phyloP scores from a whole-genome alignment of 2,329 filamentous ascomycete species.

The Hypoxylon sp. region DNA sequence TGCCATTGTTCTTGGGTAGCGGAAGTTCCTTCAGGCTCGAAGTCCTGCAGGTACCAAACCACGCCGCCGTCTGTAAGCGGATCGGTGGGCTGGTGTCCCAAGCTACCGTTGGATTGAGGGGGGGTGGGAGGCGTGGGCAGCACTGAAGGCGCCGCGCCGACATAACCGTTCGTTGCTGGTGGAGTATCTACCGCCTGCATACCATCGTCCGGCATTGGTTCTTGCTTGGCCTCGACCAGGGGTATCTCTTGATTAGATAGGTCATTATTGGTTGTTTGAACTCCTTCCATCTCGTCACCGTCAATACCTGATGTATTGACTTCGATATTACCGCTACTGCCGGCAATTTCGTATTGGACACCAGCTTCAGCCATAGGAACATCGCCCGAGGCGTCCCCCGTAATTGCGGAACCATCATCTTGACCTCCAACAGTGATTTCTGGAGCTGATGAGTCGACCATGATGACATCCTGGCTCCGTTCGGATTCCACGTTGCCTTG shows the following conservation, averaged over 20 bases:
- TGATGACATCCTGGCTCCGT: conserved; percentile 64
- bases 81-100: conserved; percentile 64
- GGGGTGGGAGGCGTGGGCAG: conserved; percentile 73
- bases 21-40: conserved; percentile 84
- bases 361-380: conserved; percentile 58
- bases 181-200: conserved; percentile 60
- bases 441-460: conserved; percentile 65
- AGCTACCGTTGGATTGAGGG: conserved; percentile 74
- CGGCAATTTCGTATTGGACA: conserved; percentile 56
- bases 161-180: conserved; percentile 65
- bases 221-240: conserved; percentile 48
- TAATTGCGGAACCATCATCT: conserved; percentile 50
- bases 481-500: conserved; percentile 59
- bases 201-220: conserved; percentile 51
- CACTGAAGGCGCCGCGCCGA: conserved; percentile 53
- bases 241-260: conserved; percentile 51
- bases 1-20: conserved; percentile 82
- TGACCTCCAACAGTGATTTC: conserved; percentile 63
- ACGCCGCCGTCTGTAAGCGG: conserved; percentile 80
- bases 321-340: conserved; percentile 61
- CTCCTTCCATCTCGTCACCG: conserved; percentile 50
- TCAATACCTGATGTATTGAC: conserved; percentile 62
- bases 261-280: conserved; percentile 52
- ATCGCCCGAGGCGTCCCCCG: conserved; percentile 57
- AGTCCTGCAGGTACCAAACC: conserved; percentile 88